These are phyloP conservation scores for Psilocybe subaeruginosa DNA, from an alignment of 768 basidiomycete genomes.

Conservation along the genomic window DNA sequence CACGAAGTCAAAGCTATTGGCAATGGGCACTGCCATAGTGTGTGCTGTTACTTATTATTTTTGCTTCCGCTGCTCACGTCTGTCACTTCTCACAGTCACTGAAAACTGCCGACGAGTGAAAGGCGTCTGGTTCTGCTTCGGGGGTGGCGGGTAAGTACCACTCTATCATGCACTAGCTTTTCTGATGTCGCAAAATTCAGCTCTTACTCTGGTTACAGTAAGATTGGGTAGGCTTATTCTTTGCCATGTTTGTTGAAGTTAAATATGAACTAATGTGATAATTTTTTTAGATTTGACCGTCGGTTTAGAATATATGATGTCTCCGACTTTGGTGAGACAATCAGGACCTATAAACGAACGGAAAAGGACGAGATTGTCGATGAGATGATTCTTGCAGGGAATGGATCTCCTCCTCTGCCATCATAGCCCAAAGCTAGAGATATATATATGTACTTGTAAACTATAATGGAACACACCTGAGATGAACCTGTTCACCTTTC, in stretches of 20 bases:
- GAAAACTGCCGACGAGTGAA: slow-evolving; percentile 86
- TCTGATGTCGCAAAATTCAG: slow-evolving; percentile 31
- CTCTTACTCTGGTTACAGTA: slow-evolving; percentile 84
- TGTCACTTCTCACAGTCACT: slow-evolving; percentile 53
- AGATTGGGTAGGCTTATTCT: slow-evolving; percentile 59
- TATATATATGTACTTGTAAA: slow-evolving; percentile 3
- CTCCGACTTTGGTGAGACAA: slow-evolving; percentile 89
- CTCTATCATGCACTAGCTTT: not conserved
- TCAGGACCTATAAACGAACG: slow-evolving; percentile 83
- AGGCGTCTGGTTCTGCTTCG: slow-evolving; percentile 92
- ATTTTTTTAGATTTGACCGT: slow-evolving; percentile 72
- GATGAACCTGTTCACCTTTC: too few species aligned
- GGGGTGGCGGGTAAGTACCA: slow-evolving; percentile 74
- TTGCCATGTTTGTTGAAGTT: not conserved
- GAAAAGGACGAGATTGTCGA: slow-evolving; percentile 73
- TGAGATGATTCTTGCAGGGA: slow-evolving; percentile 63
- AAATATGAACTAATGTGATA: slow-evolving; percentile 2
- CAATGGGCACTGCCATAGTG: slow-evolving; percentile 91
- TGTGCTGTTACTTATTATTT: slow-evolving; percentile 28
- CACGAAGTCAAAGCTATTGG: slow-evolving; percentile 86
- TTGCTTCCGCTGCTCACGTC: not conserved
- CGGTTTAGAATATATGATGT: slow-evolving; percentile 90
- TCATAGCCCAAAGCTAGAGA: not conserved
- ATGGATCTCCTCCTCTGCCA: slow-evolving; percentile 38
- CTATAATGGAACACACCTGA: slow-evolving; percentile 6